These are phyloP conservation scores for Scorias spongiosa DNA, from an alignment of 2,329 filamentous ascomycete genomes.

Conservation along the genomic window DNA sequence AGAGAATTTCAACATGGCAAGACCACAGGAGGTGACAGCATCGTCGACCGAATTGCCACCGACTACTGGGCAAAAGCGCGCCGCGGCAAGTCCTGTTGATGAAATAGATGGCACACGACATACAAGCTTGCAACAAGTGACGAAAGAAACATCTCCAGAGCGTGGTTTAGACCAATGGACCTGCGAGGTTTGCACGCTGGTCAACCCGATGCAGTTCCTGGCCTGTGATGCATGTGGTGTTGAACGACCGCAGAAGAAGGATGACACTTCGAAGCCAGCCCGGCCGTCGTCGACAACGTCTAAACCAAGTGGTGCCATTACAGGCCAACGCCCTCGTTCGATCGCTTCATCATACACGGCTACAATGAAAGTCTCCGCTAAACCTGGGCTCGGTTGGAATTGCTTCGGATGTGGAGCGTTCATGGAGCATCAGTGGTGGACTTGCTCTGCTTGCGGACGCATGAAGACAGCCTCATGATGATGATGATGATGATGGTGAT, in stretches of 20 bases:
- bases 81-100: background rate
- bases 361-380: slow-evolving; percentile 16
- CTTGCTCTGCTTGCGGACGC: slow-evolving; percentile 42
- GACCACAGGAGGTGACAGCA: slow-evolving; percentile 22
- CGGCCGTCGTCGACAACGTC: background rate
- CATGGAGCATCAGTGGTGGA: slow-evolving; percentile 52
- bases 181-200: slow-evolving; percentile 46
- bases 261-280: background rate
- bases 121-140: background rate
- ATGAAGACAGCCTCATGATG: slow-evolving; percentile 33
- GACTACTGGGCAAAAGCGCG: background rate
- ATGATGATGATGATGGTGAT: background rate
- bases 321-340: background rate
- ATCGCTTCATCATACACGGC: slow-evolving; percentile 4
- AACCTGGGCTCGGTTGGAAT: slow-evolving; percentile 42
- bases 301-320: background rate
- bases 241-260: slow-evolving; percentile 32
- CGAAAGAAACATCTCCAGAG: too few species aligned
- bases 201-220: slow-evolving; percentile 44
- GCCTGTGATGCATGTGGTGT: slow-evolving; percentile 45
- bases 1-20: slow-evolving; percentile 1
- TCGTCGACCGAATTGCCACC: slow-evolving; percentile 7
- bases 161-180: slow-evolving; percentile 34
- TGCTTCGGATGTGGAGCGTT: slow-evolving; percentile 44
- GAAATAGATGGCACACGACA: background rate